Evolutionary conservation across 306 rosid genomes (phyloP).

Genomic region (Bauhinia variegata): DNA sequence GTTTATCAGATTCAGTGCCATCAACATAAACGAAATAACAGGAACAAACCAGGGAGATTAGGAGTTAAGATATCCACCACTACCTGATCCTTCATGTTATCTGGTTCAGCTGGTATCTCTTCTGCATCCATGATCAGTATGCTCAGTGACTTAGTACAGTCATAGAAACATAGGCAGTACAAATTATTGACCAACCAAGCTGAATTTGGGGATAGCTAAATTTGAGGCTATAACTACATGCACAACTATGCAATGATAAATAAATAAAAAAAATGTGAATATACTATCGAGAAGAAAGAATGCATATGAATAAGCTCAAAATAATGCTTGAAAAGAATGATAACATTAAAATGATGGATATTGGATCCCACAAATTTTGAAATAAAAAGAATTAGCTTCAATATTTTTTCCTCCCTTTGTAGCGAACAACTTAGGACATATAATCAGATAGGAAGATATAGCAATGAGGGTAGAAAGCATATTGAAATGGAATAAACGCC

Average conservation of each 20-base stretch:
- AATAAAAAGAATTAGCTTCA: neutral
- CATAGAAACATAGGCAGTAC: conserved; percentile 59
- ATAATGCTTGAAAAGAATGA: conserved; percentile 21
- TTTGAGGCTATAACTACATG: conserved; percentile 52
- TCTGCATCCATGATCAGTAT: conserved; percentile 75
- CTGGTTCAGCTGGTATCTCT: conserved; percentile 68
- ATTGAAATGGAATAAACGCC: no score
- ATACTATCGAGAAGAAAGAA: conserved; percentile 30
- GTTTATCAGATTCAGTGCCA: conserved; percentile 16
- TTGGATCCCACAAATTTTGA: conserved; percentile 2
- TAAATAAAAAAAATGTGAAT: conserved; percentile 43
- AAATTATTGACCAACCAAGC: conserved; percentile 60
- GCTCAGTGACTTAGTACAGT: conserved; percentile 55
- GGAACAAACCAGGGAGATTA: neutral
- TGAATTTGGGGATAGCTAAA: conserved; percentile 50
- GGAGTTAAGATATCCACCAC: conserved; percentile 27
- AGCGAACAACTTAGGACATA: no score
- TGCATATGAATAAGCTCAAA: conserved; percentile 22
- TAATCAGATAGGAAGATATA: no score
- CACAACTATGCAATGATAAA: conserved; percentile 50
- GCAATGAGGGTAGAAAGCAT: no score
- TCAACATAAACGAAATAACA: conserved; percentile 14
- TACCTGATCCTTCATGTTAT: conserved; percentile 74
- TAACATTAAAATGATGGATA: neutral
- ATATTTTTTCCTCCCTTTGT: no score